Base-by-base conservation (phyloP, 2,329 filamentous ascomycete species). In the Diaporthe citri region DNA sequence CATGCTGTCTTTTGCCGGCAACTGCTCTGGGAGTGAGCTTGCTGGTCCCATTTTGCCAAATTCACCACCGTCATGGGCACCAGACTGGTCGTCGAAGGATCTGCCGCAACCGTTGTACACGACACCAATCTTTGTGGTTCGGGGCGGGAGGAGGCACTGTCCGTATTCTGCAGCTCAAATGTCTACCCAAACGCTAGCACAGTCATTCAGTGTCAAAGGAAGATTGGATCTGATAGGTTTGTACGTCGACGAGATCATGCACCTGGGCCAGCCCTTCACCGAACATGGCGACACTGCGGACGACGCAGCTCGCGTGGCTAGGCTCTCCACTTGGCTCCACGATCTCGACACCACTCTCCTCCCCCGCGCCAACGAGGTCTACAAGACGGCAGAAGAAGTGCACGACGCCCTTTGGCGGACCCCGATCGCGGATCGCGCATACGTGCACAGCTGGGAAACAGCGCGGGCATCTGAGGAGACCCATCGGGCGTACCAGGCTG, bases 241-340 rank as follows among this genome's bases (percentile, higher is more conserved):
- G 0, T 48, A 66, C 41, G 39, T 36, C 41, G 62, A 66, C 25
- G 39, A 46, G 25, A 20, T 66, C 12, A n/a, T 0, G 2, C 20
- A 46, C 25, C 62, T 66, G 39, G 62, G 62, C n/a, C 62, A 48
- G 62, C 62, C 62, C 62, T 66, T 66, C 25, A 46, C 62, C 28
- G 62, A 66, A 12, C n/a, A 17, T 1, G 25, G 20, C 13, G 25
- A 31, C 22, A 22, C 41, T 34, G 43, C 62, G 43, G 62, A 66
- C 28, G 62, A 66, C 43, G 46, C 39, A 46, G 62, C 62, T 0
- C 62, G 62, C 28, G 62, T 66, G 36, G n/a, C 41, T 31, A 17
- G 12, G 20, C 43, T 66, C n/a, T 66, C 62, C 1, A 22, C 7
- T 22, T 66, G 62, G 62, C 62, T 66, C 0, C 62, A 22, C 22